These are phyloP conservation scores for Tuber aestivum DNA, from an alignment of 495 filamentous ascomycete species.

Conservation along the genomic window DNA sequence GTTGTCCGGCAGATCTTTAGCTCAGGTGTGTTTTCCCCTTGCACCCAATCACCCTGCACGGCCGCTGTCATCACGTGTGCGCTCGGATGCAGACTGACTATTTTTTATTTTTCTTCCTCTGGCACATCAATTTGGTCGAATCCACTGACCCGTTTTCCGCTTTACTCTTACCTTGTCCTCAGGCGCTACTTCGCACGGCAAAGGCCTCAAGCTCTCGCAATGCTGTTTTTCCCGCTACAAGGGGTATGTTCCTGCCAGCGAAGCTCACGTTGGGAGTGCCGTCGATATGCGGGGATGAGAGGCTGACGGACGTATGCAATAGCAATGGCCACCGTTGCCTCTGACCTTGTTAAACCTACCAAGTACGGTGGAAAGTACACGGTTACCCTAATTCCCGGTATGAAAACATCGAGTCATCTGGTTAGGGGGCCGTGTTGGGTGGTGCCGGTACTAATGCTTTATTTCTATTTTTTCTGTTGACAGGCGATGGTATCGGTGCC, in stretches of 20 bases:
- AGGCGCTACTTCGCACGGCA: conserved; percentile 38
- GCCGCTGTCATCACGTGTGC: conserved; percentile 29
- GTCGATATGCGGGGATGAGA: conserved; percentile 19
- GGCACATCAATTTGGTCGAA: conserved; percentile 17
- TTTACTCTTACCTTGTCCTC: conserved; percentile 12
- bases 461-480: neutral
- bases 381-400: conserved; percentile 91
- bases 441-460: conserved; percentile 20
- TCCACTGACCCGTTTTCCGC: conserved; percentile 24
- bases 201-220: conserved; percentile 32
- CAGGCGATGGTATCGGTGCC: conserved; percentile 93
- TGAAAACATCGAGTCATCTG: conserved; percentile 19
- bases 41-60: conserved; percentile 28
- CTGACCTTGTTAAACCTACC: conserved; percentile 57
- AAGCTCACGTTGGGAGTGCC: neutral
- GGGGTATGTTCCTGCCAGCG: conserved; percentile 31
- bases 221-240: conserved; percentile 24
- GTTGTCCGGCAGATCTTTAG: conserved; percentile 27
- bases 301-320: conserved; percentile 27
- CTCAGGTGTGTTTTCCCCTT: conserved; percentile 28
- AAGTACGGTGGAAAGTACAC: conserved; percentile 99
- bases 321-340: conserved; percentile 42
- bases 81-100: conserved; percentile 31
- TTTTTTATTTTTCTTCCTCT: conserved; percentile 14
- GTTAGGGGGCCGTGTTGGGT: conserved; percentile 20